Evolutionary conservation across 768 basidiomycete species (phyloP), one percentile per base, ranked within the genome.

Genomic region (Tulasnella sp.): DNA sequence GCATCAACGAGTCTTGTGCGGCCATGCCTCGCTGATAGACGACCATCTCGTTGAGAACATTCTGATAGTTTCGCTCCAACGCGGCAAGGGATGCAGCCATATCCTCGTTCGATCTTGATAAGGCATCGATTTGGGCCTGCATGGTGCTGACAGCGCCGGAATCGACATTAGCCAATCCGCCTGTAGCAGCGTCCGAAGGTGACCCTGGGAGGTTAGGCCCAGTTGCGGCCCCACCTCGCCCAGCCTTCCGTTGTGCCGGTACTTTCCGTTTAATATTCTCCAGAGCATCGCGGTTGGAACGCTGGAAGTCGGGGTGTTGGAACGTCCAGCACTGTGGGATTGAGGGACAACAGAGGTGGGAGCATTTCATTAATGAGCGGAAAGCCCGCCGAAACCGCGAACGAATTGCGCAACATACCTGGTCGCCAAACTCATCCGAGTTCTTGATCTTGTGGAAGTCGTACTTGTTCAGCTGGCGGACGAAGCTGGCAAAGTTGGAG

Each of bases 371-470:
- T 71, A 29, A 37, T 23, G 70, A 23, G 46, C n/a, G n/a, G 46
- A 75, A 78, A 61, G 23, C 42, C 55, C 37, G 71, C 39, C 23
- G 39, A 42, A 73, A 73, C 46, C 39, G 37, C 40, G 20, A 73
- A 6, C 9, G 40, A 32, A 5, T 20, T 35, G 32, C 15, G 26
- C 61, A 67, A 67, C 86, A 78, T 81, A 87, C 86, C 80, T 90
- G 88, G 80, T 90, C 89, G 77, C 89, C 89, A 78, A 87, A 94
- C 81, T 94, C 94, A 80, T 95, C 95, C 2, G 90, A 91, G 81
- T 93, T 94, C 84, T 96, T 96, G 80, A 96, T 90, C 87, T 97
- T 97, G 87, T 96, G 95, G 81, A 97, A 97, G 85, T 96, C 95
- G 83, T 97, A 97, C 84, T 96, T 97, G 88, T 97, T 97, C 44